Conservation (phyloP, 495 filamentous ascomycete genomes). For the Mytilinidion resinicola region DNA sequence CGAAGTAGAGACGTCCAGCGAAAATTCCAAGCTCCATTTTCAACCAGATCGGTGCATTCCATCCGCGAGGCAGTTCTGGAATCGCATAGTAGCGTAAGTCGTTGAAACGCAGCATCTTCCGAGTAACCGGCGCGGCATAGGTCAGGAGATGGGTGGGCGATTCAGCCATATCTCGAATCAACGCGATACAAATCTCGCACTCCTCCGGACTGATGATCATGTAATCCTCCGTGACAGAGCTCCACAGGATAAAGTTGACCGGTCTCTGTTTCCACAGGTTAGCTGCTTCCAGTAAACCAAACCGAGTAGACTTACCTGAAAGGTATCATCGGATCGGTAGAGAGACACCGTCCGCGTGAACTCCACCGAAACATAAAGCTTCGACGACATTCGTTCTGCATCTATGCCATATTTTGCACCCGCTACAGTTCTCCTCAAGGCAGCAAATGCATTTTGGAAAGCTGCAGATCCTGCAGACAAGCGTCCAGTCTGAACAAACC, state of each 20-base stretch:
- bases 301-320: conserved; percentile 31
- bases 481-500: conserved; percentile 38
- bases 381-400: conserved; percentile 13
- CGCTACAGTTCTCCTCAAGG: conserved; percentile 30
- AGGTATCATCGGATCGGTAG: conserved; percentile 36
- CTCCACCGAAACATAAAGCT: conserved; percentile 20
- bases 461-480: conserved; percentile 12
- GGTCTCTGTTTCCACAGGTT: conserved; percentile 32
- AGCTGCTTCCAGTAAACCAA: not conserved
- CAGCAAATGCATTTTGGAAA: conserved; percentile 32
- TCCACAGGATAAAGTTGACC: conserved; percentile 47
- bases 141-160: conserved; percentile 39
- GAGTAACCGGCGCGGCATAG: conserved; percentile 49
- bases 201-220: conserved; percentile 52
- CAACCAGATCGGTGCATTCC: conserved; percentile 41
- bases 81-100: conserved; percentile 43
- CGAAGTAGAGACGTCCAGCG: conserved; percentile 50
- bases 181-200: conserved; percentile 43
- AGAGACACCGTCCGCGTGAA: conserved; percentile 1
- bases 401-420: conserved; percentile 37
- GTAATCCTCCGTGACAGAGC: conserved; percentile 33
- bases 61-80: conserved; percentile 37
- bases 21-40: conserved; percentile 50
- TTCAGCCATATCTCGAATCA: conserved; percentile 28
- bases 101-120: conserved; percentile 49